Base-by-base conservation (phyloP, 768 basidiomycete species). In the Goffeauzyma gilvescens region DNA sequence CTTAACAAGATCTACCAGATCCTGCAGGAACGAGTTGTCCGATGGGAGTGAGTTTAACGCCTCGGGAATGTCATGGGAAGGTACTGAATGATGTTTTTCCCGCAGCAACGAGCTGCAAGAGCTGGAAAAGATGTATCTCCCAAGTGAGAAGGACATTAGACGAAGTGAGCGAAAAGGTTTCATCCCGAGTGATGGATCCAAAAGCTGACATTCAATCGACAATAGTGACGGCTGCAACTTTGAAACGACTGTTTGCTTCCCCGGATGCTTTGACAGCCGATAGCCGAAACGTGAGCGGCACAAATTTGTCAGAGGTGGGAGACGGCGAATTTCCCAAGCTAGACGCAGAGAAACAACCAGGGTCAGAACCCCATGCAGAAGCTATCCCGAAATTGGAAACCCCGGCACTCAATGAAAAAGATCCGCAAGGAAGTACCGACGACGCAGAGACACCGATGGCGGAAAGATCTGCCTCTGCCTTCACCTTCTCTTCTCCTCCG, bases 1-100 rank as follows among this genome's bases (percentile, higher is more conserved):
- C 71, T 89, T 38, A 95, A 87, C 48, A 74, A 75, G 51, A 80
- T 87, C 5, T 76, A 87, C 36, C 76, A 81, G 1, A 77, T 76
- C 46, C 72, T 87, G 34, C 90, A 95, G 66, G 85, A 90, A 53
- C 80, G 79, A 59, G 84, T 90, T 35, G 84, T 90, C 13, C 82
- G 81, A n/a, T 95, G 89, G 83, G 87, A 98, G 62, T 55, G 38
- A 51, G 57, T 55, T 7, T 4, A 6, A 8, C 5, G n/a, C 5
- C 5, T 15, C 13, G 35, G 32, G 9, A 17, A 14, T 15, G 25
- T 43, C 13, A n/a, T 9, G 13, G 30, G 37, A 20, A 17, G 12
- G 22, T 14, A 26, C 15, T 38, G 9, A 41, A 14, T 14, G 24
- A 17, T 10, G 15, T 18, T 15, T 25, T 13, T 18, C 24, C 8